phyloP scores from a whole-genome alignment of 305 asterid species.

The Fraxinus albicans region DNA sequence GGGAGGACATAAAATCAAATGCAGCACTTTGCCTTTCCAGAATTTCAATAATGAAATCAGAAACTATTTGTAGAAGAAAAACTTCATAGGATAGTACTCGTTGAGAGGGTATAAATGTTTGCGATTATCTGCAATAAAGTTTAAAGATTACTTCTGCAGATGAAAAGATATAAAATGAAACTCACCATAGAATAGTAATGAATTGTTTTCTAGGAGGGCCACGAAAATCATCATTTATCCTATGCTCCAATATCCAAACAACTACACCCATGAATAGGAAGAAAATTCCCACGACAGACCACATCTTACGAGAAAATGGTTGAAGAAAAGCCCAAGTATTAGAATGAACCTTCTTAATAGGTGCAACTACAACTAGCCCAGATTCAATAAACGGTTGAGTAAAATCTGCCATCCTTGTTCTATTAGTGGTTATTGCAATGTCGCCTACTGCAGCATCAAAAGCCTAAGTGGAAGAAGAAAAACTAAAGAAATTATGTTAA shows the following conservation, averaged over 20 bases:
- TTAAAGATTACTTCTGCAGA: neutral
- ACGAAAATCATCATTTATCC: constrained; percentile 55
- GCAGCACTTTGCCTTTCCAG: neutral
- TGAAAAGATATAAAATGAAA: neutral
- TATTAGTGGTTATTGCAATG: constrained; percentile 50
- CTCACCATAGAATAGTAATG: constrained; percentile 52
- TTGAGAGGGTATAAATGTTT: neutral
- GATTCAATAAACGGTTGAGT: constrained; percentile 71
- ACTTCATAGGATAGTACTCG: neutral
- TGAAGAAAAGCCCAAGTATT: constrained; percentile 51
- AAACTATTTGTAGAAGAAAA: neutral
- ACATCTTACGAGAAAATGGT: constrained; percentile 49
- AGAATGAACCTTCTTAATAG: constrained; percentile 36
- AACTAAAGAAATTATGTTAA: neutral
- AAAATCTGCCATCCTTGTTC: constrained; percentile 58
- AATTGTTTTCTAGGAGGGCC: constrained; percentile 62
- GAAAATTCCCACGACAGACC: constrained; percentile 38
- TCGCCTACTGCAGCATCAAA: constrained; percentile 71
- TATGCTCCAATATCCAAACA: constrained; percentile 57
- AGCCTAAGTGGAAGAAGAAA: constrained; percentile 29
- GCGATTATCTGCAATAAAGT: neutral
- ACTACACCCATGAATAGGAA: constrained; percentile 49
- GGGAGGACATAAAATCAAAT: neutral
- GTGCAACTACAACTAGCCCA: constrained; percentile 65
- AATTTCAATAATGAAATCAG: neutral